Evolutionary conservation across 148 eudicot species (phyloP).

Genomic region (Linanthus parryae): DNA sequence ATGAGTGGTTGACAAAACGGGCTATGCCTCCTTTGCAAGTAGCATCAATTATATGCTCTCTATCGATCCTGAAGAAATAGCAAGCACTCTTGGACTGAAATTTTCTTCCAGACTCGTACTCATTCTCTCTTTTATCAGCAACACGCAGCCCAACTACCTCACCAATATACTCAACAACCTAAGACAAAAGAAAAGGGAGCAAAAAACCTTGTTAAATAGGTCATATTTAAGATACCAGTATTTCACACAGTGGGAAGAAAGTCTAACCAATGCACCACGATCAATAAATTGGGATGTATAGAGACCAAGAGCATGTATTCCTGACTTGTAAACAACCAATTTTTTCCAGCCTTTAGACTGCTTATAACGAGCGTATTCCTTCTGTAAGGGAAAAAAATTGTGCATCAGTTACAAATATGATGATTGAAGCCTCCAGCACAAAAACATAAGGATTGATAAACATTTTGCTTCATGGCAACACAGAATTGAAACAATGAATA

Average conservation of each 20-base stretch:
- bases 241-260: not conserved
- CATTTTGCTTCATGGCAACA: too few species aligned
- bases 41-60: constrained; percentile 77
- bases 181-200: not conserved
- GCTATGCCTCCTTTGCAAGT: constrained; percentile 81
- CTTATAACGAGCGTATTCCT: constrained; percentile 62
- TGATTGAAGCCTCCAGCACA: not conserved
- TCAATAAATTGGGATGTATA: constrained; percentile 66
- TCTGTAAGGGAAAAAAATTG: constrained; percentile 33
- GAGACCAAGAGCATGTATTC: constrained; percentile 82
- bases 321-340: constrained; percentile 78
- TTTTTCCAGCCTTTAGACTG: constrained; percentile 60
- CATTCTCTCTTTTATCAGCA: constrained; percentile 70
- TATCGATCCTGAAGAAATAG: constrained; percentile 74
- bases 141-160: constrained; percentile 76
- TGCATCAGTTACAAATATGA: constrained; percentile 5
- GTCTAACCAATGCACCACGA: constrained; percentile 61
- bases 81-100: constrained; percentile 72
- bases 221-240: too few species aligned
- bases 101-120: constrained; percentile 57
- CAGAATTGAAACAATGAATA: too few species aligned
- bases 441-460: not conserved
- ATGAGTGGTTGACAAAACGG: constrained; percentile 83
- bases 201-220: not conserved
- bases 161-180: constrained; percentile 85